Percentiles rank a stretch among this genome's conserved stretches.
Conservation (phyloP, 2,329 filamentous ascomycete species). For the Aspergillus oerlinghausenensis region DNA sequence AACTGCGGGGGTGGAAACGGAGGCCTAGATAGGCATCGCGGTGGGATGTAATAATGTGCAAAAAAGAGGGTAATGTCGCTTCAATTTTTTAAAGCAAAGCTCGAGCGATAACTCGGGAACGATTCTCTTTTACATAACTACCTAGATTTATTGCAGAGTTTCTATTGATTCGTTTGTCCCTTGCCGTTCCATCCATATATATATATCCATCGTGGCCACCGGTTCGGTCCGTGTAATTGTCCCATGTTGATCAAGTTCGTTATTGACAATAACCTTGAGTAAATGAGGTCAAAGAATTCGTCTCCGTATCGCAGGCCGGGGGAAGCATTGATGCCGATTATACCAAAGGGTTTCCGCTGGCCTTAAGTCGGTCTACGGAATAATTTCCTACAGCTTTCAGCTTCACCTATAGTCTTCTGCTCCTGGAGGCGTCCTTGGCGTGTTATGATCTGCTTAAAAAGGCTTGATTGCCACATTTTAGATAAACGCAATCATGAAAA, state of each 20-base stretch:
- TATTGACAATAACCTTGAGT: neutral
- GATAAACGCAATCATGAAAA: constrained; percentile 1
- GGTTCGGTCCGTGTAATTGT: neutral
- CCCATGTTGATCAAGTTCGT: neutral
- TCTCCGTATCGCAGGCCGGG: neutral
- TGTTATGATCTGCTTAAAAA: neutral
- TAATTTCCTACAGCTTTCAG: neutral
- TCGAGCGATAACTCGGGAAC: neutral
- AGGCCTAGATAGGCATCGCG: constrained; percentile 15
- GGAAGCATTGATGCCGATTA: neutral
- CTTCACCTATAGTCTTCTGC: neutral
- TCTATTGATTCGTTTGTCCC: neutral
- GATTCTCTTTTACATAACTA: neutral
- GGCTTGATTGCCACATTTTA: neutral
- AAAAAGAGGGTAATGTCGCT: neutral
- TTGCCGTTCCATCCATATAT: neutral
- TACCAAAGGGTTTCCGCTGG: neutral
- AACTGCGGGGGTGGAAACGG: constrained; percentile 26
- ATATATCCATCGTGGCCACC: neutral
- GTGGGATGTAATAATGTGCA: constrained; percentile 9
- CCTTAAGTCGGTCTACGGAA: neutral
- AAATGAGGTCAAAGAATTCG: too few relatives aligned
- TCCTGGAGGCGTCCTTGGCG: neutral
- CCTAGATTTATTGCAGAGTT: neutral
- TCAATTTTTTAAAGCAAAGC: neutral